A percentile compares a stretch with the other conserved stretches of the same genome.
phyloP scores from a whole-genome alignment of 768 basidiomycete species.

The Mycena chlorophos region DNA sequence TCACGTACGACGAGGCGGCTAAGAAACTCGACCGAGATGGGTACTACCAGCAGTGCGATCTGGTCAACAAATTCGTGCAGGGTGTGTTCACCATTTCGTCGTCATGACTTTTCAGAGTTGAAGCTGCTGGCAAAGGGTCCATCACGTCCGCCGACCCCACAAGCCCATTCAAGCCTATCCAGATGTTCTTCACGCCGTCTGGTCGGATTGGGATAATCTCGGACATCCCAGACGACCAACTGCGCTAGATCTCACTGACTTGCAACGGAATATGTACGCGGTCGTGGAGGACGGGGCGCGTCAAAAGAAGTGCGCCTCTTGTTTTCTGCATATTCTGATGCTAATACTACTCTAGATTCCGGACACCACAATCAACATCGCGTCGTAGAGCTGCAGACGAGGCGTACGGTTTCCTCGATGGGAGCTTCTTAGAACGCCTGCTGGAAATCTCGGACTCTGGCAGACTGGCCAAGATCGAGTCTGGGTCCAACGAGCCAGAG shows the following conservation, averaged over 20 bases:
- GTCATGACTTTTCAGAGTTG: not conserved
- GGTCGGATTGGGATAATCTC: constrained; percentile 77
- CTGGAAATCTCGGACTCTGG: constrained; percentile 42
- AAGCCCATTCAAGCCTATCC: constrained; percentile 51
- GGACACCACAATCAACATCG: constrained; percentile 60
- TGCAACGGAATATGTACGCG: constrained; percentile 74
- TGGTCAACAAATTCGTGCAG: constrained; percentile 72
- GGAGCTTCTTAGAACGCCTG: constrained; percentile 78
- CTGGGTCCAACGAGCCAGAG: constrained; percentile 62
- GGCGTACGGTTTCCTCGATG: constrained; percentile 80
- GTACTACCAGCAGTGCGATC: constrained; percentile 71
- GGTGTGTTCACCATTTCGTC: constrained; percentile 40
- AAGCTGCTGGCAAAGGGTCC: constrained; percentile 45
- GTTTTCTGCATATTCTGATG: constrained; percentile 13
- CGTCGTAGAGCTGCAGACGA: constrained; percentile 60
- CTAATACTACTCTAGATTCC: constrained; percentile 48
- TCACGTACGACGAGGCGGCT: constrained; percentile 43
- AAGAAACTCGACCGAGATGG: constrained; percentile 60
- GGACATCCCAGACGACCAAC: constrained; percentile 52
- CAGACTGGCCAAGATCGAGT: constrained; percentile 53
- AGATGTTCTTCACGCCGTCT: constrained; percentile 74
- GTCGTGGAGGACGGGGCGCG: constrained; percentile 50
- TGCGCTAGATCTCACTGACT: constrained; percentile 61
- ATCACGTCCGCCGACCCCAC: constrained; percentile 48
- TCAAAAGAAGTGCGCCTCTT: constrained; percentile 56